phyloP scores from a whole-genome alignment of 352 stramenopile species.

The Aphanomyces stellatus region DNA sequence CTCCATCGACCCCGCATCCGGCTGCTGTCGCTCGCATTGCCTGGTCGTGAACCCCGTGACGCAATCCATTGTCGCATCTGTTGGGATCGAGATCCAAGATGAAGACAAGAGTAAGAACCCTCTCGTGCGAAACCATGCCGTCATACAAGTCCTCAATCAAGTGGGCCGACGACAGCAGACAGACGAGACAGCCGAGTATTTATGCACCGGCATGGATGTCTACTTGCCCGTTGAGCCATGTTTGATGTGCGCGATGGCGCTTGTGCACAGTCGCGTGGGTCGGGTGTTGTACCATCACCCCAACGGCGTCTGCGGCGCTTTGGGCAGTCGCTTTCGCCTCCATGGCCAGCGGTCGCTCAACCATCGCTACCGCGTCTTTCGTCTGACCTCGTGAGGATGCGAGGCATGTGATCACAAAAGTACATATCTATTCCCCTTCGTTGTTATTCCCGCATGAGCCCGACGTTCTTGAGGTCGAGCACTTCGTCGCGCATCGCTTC shows the following conservation, averaged over 20 bases:
- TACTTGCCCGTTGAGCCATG: conserved; percentile 82
- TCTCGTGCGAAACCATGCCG: not conserved
- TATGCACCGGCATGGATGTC: conserved; percentile 85
- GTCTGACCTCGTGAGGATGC: too few species aligned
- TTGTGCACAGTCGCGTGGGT: conserved; percentile 75
- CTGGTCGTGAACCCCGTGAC: conserved; percentile 53
- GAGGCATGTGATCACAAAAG: too few species aligned
- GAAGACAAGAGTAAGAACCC: conserved; percentile 19
- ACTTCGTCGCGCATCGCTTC: conserved; percentile 77
- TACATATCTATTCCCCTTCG: too few species aligned
- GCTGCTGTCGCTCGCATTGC: conserved; percentile 66
- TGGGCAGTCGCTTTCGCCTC: conserved; percentile 50
- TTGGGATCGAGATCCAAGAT: conserved; percentile 29
- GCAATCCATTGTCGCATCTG: conserved; percentile 24
- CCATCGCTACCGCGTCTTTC: conserved; percentile 81
- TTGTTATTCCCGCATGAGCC: not conserved
- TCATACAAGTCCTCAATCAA: not conserved
- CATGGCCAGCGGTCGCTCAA: conserved; percentile 84
- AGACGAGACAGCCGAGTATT: conserved; percentile 41
- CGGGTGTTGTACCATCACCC: conserved; percentile 61
- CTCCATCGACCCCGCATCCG: conserved; percentile 19
- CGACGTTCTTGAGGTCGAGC: conserved; percentile 1
- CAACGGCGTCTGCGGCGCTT: conserved; percentile 50
- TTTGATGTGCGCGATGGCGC: conserved; percentile 84
- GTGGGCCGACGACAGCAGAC: too few species aligned